These are phyloP conservation scores for Cardamine occulta DNA, from an alignment of 345 rosid genomes.

Conservation along the genomic window DNA sequence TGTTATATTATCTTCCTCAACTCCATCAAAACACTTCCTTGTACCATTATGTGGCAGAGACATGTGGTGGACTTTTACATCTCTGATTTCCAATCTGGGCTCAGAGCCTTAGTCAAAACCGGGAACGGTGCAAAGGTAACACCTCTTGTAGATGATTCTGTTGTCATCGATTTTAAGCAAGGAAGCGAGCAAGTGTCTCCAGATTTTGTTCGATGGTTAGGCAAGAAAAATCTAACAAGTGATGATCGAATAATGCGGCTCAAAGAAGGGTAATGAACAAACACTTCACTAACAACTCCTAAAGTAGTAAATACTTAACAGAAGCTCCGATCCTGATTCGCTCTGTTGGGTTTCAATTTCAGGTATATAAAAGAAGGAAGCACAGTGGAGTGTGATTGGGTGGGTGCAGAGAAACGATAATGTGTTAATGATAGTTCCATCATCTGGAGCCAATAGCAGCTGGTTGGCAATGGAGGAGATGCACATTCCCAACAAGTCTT, in stretches of 20 bases:
- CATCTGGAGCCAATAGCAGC: constrained; percentile 85
- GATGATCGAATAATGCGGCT: constrained; percentile 90
- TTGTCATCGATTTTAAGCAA: constrained; percentile 69
- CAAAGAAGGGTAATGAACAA: constrained; percentile 79
- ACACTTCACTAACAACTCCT: not conserved
- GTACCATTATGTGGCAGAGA: constrained; percentile 60
- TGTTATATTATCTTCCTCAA: constrained; percentile 19
- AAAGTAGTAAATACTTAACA: not conserved
- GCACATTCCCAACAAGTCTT: constrained; percentile 83
- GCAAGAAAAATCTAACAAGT: constrained; percentile 79
- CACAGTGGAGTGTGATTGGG: constrained; percentile 92
- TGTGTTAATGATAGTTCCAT: constrained; percentile 95
- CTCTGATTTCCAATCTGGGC: constrained; percentile 97
- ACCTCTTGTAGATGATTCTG: constrained; percentile 89
- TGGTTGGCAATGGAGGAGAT: constrained; percentile 87
- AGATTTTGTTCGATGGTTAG: constrained; percentile 85
- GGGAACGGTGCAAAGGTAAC: constrained; percentile 85
- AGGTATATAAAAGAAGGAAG: constrained; percentile 99
- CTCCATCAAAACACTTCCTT: constrained; percentile 15
- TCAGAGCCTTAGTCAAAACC: constrained; percentile 94
- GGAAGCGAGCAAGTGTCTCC: constrained; percentile 69
- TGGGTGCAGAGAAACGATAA: constrained; percentile 94
- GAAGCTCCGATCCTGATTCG: not conserved
- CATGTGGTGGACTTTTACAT: constrained; percentile 98
- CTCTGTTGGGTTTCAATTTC: constrained; percentile 17